Evolutionary conservation across 306 rosid species (phyloP), one percentile per base, ranked within the genome.

Genomic region (Glycyrrhiza uralensis): DNA sequence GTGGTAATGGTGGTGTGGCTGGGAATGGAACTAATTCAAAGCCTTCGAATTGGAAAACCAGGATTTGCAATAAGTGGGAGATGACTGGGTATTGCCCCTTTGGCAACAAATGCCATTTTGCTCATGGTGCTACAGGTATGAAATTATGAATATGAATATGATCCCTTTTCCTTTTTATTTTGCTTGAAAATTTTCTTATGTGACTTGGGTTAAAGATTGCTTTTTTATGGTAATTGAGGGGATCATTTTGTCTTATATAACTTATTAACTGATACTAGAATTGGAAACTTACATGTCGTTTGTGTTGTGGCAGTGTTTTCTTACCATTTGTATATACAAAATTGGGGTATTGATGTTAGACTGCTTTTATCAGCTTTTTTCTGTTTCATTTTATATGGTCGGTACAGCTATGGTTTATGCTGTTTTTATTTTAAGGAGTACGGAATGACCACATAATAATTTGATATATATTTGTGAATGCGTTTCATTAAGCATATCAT

Each of bases 41-140:
- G 85, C 99, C 99, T 20, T 91, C 99, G 0, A 95, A 95, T 79
- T 95, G 99, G 99, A 95, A 95, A 82, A 95, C 99, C 11, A 84
- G 99, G 85, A 89, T 95, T 75, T 95, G 99, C 74, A 95, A 95
- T 76, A 95, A 95, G 80, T 95, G 99, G 99, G 99, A 95, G 81
- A 78, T 87, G 87, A 95, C 99, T 1, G 97, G 99, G 36, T 92
- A 95, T 90, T 95, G 99, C 76, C 99, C 99, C 2, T 95, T 95
- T 68, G 99, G 99, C 35, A 91, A 74, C 83, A 95, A 95, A 75
- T 95, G 99, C 74, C 99, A 95, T 85, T 95, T 95, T 76, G 99
- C 99, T 78, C 99, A 95, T 72, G 99, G 99, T 54, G 80, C 86
- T 29, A 87, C 99, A 79, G 99, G 99, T 92, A 85, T 69, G 81